Conservation (phyloP, 805 yeast genomes). For the Wickerhamiella galacta region DNA sequence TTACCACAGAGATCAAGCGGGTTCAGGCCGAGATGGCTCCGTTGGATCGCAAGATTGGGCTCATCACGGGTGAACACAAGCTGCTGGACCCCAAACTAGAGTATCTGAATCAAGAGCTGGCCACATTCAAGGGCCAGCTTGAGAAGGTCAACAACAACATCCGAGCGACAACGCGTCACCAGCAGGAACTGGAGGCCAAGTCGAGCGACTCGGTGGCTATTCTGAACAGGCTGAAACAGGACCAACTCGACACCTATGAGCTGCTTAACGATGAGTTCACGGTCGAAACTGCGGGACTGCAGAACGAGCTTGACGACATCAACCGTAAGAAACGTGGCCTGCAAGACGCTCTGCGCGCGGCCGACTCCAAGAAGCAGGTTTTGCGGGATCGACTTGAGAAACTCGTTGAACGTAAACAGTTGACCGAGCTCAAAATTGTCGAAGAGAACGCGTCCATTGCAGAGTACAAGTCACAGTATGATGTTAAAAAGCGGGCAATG, state of each 20-base stretch:
- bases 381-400: conserved; percentile 1
- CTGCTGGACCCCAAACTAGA: conserved; percentile 8
- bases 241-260: conserved; percentile 2
- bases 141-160: not conserved
- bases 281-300: conserved; percentile 6
- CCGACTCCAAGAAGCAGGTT: conserved; percentile 2
- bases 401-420: conserved; percentile 1
- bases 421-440: not conserved
- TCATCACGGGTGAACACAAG: conserved; percentile 8
- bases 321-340: conserved; percentile 5
- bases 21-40: conserved; percentile 7
- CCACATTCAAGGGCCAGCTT: not conserved
- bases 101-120: conserved; percentile 16
- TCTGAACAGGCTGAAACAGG: not conserved
- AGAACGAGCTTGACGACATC: conserved; percentile 10
- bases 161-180: not conserved
- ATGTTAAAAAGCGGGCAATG: not conserved
- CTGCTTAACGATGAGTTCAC: conserved; percentile 5
- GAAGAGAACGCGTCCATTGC: conserved; percentile 5
- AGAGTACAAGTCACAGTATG: not conserved
- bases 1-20: conserved; percentile 2
- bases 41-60: conserved; percentile 5
- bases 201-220: not conserved
- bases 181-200: not conserved
- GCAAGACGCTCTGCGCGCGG: conserved; percentile 4